phyloP scores from a whole-genome alignment of 2,329 filamentous ascomycete genomes.

The Xylariaceae sp. region DNA sequence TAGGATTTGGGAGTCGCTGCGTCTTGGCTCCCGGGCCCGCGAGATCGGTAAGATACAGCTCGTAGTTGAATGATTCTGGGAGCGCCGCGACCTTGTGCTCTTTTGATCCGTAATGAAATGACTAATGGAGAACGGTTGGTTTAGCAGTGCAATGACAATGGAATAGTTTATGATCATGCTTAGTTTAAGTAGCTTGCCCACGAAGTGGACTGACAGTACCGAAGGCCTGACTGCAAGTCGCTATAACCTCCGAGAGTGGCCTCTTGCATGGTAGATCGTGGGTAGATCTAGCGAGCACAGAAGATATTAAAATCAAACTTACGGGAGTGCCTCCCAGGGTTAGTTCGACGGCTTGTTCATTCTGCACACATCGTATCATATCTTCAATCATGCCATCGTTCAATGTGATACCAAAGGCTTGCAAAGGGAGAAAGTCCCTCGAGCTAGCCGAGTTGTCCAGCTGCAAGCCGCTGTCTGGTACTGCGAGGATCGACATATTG shows the following conservation, averaged over 20 bases:
- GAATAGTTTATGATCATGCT: neutral
- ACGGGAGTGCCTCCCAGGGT: conserved; percentile 64
- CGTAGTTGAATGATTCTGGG: conserved; percentile 55
- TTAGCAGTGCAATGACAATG: neutral
- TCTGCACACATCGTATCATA: conserved; percentile 65
- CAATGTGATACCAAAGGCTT: conserved; percentile 65
- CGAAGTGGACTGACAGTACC: neutral
- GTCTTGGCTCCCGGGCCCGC: conserved; percentile 53
- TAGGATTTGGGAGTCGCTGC: conserved; percentile 55
- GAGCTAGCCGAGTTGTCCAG: conserved; percentile 58
- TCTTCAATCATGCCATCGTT: conserved; percentile 64
- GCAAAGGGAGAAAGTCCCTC: conserved; percentile 53
- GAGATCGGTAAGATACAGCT: conserved; percentile 62
- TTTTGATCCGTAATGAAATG: conserved; percentile 59
- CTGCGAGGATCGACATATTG: conserved; percentile 59
- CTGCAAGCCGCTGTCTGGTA: conserved; percentile 63
- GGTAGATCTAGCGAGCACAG: conserved; percentile 18
- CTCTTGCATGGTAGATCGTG: conserved; percentile 21
- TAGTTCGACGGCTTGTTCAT: conserved; percentile 62
- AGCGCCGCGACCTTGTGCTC: conserved; percentile 54
- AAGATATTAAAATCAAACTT: conserved; percentile 46
- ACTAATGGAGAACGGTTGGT: conserved; percentile 45
- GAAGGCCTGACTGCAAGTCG: neutral
- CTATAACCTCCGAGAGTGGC: neutral
- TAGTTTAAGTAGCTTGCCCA: neutral